Percentiles rank a stretch among this genome's conserved stretches.
phyloP scores from a whole-genome alignment of 1,139 yeast species.

The Blastobotrys apis region DNA sequence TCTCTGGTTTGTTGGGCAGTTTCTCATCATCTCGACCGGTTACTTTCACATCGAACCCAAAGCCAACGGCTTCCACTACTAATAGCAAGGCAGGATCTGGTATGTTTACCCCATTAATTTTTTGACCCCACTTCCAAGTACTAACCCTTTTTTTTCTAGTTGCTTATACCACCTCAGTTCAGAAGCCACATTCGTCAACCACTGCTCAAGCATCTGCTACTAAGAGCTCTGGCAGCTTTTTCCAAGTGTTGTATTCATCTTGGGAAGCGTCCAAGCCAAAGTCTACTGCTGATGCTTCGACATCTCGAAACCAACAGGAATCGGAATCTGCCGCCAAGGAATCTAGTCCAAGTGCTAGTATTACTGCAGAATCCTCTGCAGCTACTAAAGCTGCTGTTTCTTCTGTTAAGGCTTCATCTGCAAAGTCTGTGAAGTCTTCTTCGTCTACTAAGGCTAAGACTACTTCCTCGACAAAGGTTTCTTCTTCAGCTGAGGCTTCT shows the following conservation, averaged over 20 bases:
- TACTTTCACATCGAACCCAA: slow-evolving; percentile 16
- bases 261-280: no score
- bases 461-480: not conserved
- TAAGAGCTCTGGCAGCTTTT: not conserved
- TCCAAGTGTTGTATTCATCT: not conserved
- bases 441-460: not conserved
- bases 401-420: slow-evolving; percentile 3
- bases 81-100: slow-evolving; percentile 1
- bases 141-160: slow-evolving; percentile 4
- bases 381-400: not conserved
- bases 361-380: not conserved
- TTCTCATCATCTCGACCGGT: slow-evolving; percentile 23
- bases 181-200: not conserved
- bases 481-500: slow-evolving; percentile 4
- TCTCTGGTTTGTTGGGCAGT: slow-evolving; percentile 23
- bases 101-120: slow-evolving; percentile 1
- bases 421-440: no score
- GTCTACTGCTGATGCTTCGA: not conserved
- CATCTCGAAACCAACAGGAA: not conserved
- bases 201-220: not conserved
- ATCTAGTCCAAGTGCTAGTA: no score
- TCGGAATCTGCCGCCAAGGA: not conserved
- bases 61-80: slow-evolving; percentile 1
- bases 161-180: slow-evolving; percentile 2
- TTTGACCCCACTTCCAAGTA: no score